Evolutionary conservation across 2,329 filamentous ascomycete genomes (phyloP), one percentile per base, ranked within the genome.

Genomic region (Aspergillus amoenus): DNA sequence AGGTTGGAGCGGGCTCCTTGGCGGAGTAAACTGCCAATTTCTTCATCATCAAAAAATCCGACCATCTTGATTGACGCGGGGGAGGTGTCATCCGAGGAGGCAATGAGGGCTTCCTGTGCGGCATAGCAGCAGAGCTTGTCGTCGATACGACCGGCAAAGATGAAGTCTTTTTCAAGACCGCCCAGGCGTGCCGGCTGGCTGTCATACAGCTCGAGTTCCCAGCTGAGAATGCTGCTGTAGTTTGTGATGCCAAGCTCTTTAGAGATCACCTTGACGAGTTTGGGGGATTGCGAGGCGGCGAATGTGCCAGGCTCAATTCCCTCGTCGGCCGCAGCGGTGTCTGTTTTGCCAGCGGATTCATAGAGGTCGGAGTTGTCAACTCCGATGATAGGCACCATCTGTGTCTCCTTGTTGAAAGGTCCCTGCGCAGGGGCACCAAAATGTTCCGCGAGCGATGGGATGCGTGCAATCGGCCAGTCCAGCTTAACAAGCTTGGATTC

Each of bases 51-150:
- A 69, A 97, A 97, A 66, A 97, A 87, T n/a, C 89, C 92, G 37
- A 94, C 90, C 55, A 97, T 81, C 76, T 95, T 95, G 75, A 97
- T 86, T 53, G 88, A 84, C n/a, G 87, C 74, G 1, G 79, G 71
- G 40, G 78, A 79, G 9, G 81, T 68, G 18, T 74, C 64, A 27
- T 81, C 77, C 12, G 84, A 79, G 17, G 88, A 85, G 49, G 88
- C 86, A 27, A 97, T 81, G 0, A 99, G 86, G 3, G 86, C 93
- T 73, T 93, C 87, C 52, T 97, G 82, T 7, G 94, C 93, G 7
- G 92, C 86, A 87, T 91, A 97, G 32, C 90, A 95, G 81, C 94
- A 97, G 46, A 99, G 87, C 80, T 97, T 97, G 78, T 99, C 94
- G 72, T 99, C 94, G 64, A 97, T 94, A 53, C 94, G 89, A 57